Conservation (phyloP, 75 land plant species). For the Pseudotsuga menziesii region DNA sequence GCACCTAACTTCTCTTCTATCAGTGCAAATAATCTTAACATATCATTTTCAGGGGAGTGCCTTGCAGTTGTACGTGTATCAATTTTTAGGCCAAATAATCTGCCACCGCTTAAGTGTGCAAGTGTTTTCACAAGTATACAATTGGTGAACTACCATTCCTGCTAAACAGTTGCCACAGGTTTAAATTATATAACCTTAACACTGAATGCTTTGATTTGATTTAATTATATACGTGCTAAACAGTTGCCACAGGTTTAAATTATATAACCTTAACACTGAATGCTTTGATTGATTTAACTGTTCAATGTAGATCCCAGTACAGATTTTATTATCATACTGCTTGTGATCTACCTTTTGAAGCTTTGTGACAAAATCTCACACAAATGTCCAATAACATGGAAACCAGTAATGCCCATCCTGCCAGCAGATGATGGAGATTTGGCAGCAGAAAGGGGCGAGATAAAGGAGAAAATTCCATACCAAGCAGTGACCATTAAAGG, state of each 20-base stretch:
- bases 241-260: background rate
- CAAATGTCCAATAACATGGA: background rate
- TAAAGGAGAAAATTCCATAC: background rate
- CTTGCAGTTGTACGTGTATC: too few relatives aligned
- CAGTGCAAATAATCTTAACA: too few relatives aligned
- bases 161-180: background rate
- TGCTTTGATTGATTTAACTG: background rate
- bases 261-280: background rate
- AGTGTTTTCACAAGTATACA: background rate
- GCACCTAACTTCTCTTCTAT: too few relatives aligned
- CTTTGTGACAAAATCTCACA: background rate
- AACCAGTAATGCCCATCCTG: background rate
- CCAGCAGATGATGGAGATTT: background rate
- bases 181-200: background rate
- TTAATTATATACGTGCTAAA: too few relatives aligned
- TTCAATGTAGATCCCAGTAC: background rate
- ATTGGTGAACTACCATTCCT: background rate
- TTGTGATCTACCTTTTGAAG: background rate
- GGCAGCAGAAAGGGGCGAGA: background rate
- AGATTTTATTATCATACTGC: background rate
- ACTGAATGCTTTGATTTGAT: background rate
- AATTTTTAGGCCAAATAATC: too few relatives aligned
- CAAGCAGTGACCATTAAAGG: conserved; percentile 26
- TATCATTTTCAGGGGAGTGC: too few relatives aligned
- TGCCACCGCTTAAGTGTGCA: background rate